A percentile compares a stretch with the other conserved stretches of the same genome.
phyloP scores from a whole-genome alignment of 169 alveolate species.

The Plasmodium malariae region DNA sequence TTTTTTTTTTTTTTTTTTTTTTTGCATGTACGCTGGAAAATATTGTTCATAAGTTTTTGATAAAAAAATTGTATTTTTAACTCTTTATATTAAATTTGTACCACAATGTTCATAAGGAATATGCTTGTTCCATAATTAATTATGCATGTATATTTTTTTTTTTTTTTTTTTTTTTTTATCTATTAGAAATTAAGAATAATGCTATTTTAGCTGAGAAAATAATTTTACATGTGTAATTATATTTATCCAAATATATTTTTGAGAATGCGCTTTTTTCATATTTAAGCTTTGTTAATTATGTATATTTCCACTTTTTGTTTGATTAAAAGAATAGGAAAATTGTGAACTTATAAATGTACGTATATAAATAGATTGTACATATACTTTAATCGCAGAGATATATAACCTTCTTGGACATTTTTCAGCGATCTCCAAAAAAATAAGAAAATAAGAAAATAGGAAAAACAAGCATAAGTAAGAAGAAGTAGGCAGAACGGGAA shows the following conservation, averaged over 20 bases:
- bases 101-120: constrained; percentile 4
- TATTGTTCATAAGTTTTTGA: constrained; percentile 8
- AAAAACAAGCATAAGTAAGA: too few species aligned
- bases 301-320: too few species aligned
- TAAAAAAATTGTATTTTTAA: constrained; percentile 20
- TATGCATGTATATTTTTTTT: constrained; percentile 57
- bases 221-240: background rate
- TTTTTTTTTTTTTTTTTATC: constrained; percentile 7
- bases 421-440: too few species aligned
- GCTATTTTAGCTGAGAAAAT: constrained; percentile 21
- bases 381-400: too few species aligned
- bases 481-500: too few species aligned
- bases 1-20: constrained; percentile 12
- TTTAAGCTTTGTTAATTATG: too few species aligned
- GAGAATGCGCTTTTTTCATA: background rate
- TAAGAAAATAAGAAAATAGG: too few species aligned
- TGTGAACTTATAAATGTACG: too few species aligned
- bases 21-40: constrained; percentile 26
- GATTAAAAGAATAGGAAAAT: too few species aligned
- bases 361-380: too few species aligned
- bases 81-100: constrained; percentile 34
- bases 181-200: constrained; percentile 35
- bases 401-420: too few species aligned
- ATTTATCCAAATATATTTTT: background rate
- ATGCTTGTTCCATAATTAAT: constrained; percentile 6